Conservation (phyloP, 2,329 filamentous ascomycete species). For the Metarhizium brunneum region DNA sequence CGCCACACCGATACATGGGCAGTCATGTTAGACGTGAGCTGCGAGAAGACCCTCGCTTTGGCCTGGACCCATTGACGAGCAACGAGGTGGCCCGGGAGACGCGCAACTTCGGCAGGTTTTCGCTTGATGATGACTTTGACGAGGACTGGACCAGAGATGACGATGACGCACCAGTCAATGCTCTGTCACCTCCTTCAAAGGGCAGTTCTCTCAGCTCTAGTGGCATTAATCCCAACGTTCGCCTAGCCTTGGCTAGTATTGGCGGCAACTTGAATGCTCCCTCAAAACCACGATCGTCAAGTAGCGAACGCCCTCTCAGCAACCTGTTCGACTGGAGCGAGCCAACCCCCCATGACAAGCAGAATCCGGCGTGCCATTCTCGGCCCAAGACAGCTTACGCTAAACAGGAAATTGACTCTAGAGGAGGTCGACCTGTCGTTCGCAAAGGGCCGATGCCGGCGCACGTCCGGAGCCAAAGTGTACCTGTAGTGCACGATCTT, state of each 20-base stretch:
- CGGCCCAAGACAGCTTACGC: conserved; percentile 68
- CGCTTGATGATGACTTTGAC: conserved; percentile 53
- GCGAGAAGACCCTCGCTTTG: conserved; percentile 1
- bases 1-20: conserved; percentile 20
- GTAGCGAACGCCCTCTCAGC: conserved; percentile 46
- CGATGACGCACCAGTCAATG: conserved; percentile 41
- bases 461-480: conserved; percentile 73
- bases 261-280: conserved; percentile 33
- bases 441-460: conserved; percentile 60
- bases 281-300: conserved; percentile 9
- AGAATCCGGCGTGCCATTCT: conserved; percentile 46
- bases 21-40: conserved; percentile 1
- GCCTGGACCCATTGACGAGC: conserved; percentile 1
- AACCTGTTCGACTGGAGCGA: conserved; percentile 76
- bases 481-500: conserved; percentile 60
- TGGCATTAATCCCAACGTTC: conserved; percentile 42
- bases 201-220: conserved; percentile 42
- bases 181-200: conserved; percentile 47
- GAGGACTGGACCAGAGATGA: conserved; percentile 53
- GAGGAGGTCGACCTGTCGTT: conserved; percentile 58
- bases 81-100: conserved; percentile 7
- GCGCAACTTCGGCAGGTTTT: conserved; percentile 38
- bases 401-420: conserved; percentile 61
- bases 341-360: conserved; percentile 50
- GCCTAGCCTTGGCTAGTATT: conserved; percentile 43